Conservation (phyloP, 306 rosid genomes). For the Prunus dulcis region DNA sequence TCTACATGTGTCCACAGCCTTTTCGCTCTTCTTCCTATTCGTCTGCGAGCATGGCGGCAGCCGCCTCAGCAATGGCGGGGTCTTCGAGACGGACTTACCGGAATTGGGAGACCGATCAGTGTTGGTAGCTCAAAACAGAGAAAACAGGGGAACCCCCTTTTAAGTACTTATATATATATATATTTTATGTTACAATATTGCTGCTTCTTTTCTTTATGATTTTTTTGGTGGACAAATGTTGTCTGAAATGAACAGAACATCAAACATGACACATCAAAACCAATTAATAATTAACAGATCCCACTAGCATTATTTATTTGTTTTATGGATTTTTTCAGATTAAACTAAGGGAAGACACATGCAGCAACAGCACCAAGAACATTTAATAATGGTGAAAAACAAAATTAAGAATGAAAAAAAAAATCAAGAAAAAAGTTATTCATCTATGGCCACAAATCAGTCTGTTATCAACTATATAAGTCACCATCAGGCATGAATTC, state of each 20-base stretch:
- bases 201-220: background rate
- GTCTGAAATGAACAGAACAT: background rate
- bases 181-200: too few relatives aligned
- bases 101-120: slow-evolving; percentile 81
- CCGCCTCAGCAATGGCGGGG: slow-evolving; percentile 23
- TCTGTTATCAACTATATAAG: background rate
- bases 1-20: slow-evolving; percentile 4
- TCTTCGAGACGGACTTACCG: slow-evolving; percentile 28
- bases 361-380: background rate
- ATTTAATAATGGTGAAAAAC: background rate
- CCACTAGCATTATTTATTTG: too few relatives aligned
- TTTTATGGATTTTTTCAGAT: too few relatives aligned
- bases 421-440: background rate
- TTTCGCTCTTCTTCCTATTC: slow-evolving; percentile 13
- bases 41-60: background rate
- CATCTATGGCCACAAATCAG: background rate
- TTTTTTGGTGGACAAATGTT: background rate
- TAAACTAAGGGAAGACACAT: background rate
- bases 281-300: too few relatives aligned
- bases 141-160: background rate
- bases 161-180: too few relatives aligned
- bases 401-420: background rate
- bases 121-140: slow-evolving; percentile 48
- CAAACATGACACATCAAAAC: too few relatives aligned
- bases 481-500: background rate